A percentile compares a stretch with the other conserved stretches of the same genome.
phyloP scores from a whole-genome alignment of 2,329 filamentous ascomycete species.

The Rhynchosporium graminicola region DNA sequence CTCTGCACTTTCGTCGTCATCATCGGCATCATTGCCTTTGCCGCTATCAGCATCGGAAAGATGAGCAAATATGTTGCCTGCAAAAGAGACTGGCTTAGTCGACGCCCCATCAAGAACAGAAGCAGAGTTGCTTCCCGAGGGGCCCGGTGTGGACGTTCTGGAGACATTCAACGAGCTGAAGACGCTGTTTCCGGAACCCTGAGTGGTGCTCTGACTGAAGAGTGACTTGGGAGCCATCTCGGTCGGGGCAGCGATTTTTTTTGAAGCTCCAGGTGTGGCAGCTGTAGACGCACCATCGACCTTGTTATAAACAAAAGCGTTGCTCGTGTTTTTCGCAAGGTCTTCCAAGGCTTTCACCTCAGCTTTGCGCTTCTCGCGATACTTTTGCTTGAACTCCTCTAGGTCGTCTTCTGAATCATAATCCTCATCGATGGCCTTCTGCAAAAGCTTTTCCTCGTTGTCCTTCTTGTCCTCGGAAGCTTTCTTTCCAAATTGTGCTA shows the following conservation, averaged over 20 bases:
- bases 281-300: not conserved
- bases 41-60: conserved; percentile 59
- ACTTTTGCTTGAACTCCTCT: conserved; percentile 31
- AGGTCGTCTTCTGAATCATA: conserved; percentile 39
- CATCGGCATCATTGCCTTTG: conserved; percentile 45
- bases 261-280: not conserved
- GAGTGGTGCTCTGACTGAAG: conserved; percentile 42
- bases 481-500: conserved; percentile 34
- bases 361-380: conserved; percentile 23
- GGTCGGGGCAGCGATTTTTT: not conserved
- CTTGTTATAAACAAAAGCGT: not conserved
- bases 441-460: conserved; percentile 31
- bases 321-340: conserved; percentile 24
- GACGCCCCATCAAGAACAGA: conserved; percentile 36
- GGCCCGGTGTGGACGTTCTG: conserved; percentile 34
- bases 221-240: conserved; percentile 4
- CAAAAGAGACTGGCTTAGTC: conserved; percentile 28
- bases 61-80: conserved; percentile 59
- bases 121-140: conserved; percentile 28
- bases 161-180: conserved; percentile 34
- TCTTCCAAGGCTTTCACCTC: conserved; percentile 30
- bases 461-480: conserved; percentile 29
- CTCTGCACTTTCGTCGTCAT: conserved; percentile 43
- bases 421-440: conserved; percentile 37
- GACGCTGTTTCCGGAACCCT: conserved; percentile 36